Evolutionary conservation across 2,329 filamentous ascomycete species (phyloP).

Genomic region (Teratosphaeria zuluensis): DNA sequence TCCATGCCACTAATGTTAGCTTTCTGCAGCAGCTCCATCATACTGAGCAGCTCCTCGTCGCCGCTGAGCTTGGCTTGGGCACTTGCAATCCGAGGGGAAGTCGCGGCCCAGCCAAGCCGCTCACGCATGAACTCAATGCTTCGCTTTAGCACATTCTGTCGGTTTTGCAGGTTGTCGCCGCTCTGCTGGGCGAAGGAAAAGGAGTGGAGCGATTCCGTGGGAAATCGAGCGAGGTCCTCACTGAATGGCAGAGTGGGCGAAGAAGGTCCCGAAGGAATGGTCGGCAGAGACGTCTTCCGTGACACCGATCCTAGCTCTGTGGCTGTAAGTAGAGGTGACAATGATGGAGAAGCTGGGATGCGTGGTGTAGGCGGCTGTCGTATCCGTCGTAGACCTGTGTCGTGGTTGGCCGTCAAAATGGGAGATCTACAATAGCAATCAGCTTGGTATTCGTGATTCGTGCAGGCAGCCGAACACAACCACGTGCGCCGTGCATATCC

Average conservation of each 20-base stretch:
- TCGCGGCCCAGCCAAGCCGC: constrained; percentile 70
- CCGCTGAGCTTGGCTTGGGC: constrained; percentile 75
- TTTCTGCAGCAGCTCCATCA: constrained; percentile 78
- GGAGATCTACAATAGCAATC: constrained; percentile 51
- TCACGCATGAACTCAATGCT: constrained; percentile 97
- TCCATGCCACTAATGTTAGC: constrained; percentile 68
- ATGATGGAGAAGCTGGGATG: constrained; percentile 52
- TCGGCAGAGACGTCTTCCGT: constrained; percentile 37
- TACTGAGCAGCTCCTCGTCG: constrained; percentile 77
- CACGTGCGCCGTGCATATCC: background rate
- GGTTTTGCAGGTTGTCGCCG: constrained; percentile 80
- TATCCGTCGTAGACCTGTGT: constrained; percentile 73
- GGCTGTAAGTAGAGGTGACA: constrained; percentile 57
- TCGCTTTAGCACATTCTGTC: constrained; percentile 85
- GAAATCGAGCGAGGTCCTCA: constrained; percentile 87
- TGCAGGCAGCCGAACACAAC: background rate
- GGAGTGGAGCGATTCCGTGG: constrained; percentile 90
- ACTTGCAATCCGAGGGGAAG: constrained; percentile 65
- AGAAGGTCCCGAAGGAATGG: constrained; percentile 36
- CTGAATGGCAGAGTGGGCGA: constrained; percentile 63
- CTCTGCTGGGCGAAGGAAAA: constrained; percentile 97
- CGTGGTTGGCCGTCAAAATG: constrained; percentile 52
- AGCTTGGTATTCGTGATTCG: background rate
- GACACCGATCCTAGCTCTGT: constrained; percentile 46
- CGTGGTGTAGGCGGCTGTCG: constrained; percentile 58